Evolutionary conservation across 2,329 filamentous ascomycete species (phyloP).

Genomic region (Trichoderma brevicompactum): DNA sequence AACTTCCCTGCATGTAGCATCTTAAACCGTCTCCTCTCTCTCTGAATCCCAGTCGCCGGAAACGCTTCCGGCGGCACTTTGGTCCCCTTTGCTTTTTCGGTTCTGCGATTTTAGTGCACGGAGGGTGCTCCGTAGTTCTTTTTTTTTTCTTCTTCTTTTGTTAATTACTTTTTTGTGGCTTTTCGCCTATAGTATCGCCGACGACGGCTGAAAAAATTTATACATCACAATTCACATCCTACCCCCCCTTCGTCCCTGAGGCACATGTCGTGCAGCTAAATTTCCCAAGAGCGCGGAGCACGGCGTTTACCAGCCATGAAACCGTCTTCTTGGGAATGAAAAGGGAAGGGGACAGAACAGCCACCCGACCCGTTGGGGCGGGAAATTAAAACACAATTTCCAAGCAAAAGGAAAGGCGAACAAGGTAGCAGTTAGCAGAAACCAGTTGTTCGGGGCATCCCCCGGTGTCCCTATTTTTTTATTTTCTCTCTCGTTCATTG

Average conservation of each 20-base stretch:
- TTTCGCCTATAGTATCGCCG: constrained; percentile 1
- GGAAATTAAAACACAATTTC: constrained; percentile 6
- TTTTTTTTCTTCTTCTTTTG: not conserved
- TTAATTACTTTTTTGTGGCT: no score
- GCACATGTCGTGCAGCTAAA: constrained; percentile 10
- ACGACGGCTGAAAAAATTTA: constrained; percentile 1
- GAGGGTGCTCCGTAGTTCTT: not conserved
- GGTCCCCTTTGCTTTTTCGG: not conserved
- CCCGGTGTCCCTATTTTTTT: not conserved
- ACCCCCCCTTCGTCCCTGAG: not conserved
- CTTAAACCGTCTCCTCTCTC: not conserved
- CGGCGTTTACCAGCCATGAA: not conserved
- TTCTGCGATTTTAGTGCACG: not conserved
- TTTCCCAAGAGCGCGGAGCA: not conserved
- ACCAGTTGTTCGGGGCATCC: not conserved
- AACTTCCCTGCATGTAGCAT: not conserved
- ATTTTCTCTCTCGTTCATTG: not conserved
- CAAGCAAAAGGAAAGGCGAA: not conserved
- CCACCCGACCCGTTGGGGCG: not conserved
- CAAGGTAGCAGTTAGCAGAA: not conserved
- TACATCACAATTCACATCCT: constrained; percentile 1
- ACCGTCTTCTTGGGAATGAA: not conserved
- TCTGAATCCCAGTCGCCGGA: not conserved
- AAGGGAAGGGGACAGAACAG: not conserved
- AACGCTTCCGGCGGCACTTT: not conserved